A percentile compares a stretch with the other conserved stretches of the same genome.
Conservation (phyloP, 768 basidiomycete genomes). For the Suillus variegatus region DNA sequence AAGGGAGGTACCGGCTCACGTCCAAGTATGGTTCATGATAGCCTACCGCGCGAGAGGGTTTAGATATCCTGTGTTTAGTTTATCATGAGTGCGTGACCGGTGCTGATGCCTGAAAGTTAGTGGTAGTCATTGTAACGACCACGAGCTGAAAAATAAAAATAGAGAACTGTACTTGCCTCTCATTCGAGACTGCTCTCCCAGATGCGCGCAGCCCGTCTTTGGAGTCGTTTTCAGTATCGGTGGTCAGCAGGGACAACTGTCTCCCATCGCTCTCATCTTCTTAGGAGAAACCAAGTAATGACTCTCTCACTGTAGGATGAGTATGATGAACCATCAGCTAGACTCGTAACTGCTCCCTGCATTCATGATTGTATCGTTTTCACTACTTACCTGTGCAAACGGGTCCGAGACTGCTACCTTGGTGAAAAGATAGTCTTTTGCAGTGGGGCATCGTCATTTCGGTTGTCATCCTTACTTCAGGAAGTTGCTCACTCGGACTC, state of each 20-base stretch:
- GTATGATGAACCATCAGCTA: neutral
- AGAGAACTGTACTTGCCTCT: neutral
- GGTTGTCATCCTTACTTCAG: neutral
- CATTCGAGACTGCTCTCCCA: neutral
- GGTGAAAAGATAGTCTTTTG: neutral
- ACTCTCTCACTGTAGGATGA: neutral
- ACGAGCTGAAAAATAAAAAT: neutral
- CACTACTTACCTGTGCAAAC: too few relatives aligned
- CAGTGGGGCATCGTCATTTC: neutral
- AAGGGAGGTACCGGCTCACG: neutral
- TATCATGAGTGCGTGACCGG: neutral
- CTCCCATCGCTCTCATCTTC: neutral
- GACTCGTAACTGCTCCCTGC: neutral
- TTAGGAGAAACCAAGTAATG: neutral
- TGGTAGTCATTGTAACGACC: neutral
- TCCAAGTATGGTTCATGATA: neutral
- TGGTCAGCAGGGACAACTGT: neutral
- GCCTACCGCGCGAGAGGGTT: neutral
- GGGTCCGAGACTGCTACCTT: too few relatives aligned
- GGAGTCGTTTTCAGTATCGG: neutral
- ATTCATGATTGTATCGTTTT: too few relatives aligned
- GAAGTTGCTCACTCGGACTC: neutral
- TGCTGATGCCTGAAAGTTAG: neutral
- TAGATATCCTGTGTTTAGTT: neutral
- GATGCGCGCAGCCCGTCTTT: neutral